phyloP scores from a whole-genome alignment of 1,139 yeast species.

The Hyphopichia burtonii region DNA sequence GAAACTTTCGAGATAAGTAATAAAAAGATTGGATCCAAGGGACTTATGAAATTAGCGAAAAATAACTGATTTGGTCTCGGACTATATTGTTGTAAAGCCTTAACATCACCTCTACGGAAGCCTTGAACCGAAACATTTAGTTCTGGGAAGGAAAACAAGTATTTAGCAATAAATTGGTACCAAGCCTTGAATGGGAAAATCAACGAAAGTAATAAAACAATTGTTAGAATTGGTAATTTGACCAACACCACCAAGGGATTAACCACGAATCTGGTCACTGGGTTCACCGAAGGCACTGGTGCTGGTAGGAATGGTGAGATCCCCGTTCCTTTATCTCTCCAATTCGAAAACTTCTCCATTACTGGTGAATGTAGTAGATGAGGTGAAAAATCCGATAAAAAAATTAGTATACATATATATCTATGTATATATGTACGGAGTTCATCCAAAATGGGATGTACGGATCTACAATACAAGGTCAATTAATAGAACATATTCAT shows the following conservation, averaged over 20 bases:
- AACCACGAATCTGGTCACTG: conserved; percentile 2
- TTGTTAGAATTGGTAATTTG: conserved; percentile 27
- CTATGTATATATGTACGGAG: too few species aligned
- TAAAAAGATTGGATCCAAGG: conserved; percentile 50
- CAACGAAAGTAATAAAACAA: conserved; percentile 2
- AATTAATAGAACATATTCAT: conserved; percentile 10
- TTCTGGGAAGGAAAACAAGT: conserved; percentile 25
- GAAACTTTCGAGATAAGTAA: conserved; percentile 23
- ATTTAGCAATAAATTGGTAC: conserved; percentile 10
- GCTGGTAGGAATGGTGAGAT: conserved; percentile 72
- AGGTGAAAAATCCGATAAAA: too few species aligned
- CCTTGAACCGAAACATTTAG: conserved; percentile 52
- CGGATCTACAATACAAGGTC: neutral
- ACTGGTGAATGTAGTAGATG: too few species aligned
- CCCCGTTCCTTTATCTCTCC: conserved; percentile 83
- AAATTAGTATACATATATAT: too few species aligned
- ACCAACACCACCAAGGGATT: conserved; percentile 18
- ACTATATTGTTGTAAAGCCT: conserved; percentile 37
- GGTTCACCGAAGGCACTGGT: conserved; percentile 12
- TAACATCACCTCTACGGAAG: conserved; percentile 45
- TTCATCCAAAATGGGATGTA: too few species aligned
- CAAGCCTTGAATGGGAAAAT: conserved; percentile 12
- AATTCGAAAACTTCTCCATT: conserved; percentile 77
- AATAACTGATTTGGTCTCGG: conserved; percentile 47
- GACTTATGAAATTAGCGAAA: conserved; percentile 54